phyloP scores from a whole-genome alignment of 1,284 basidiomycete species.

The Trichosporon sp. region DNA sequence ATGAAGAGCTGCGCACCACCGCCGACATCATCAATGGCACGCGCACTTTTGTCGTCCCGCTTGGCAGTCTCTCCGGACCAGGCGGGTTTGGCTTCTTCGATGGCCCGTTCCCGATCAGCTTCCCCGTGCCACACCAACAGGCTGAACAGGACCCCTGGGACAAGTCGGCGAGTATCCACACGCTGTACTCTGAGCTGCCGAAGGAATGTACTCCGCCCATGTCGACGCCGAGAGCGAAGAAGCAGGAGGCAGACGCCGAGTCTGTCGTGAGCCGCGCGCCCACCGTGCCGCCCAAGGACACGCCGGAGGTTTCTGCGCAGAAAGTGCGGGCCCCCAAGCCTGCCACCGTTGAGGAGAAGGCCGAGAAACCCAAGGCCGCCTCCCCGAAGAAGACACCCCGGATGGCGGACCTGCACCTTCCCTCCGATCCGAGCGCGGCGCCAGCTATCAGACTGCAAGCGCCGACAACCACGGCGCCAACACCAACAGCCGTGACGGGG shows the following conservation, averaged over 20 bases:
- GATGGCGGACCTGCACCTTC: not conserved
- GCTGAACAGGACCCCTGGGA: not conserved
- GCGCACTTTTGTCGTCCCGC: not conserved
- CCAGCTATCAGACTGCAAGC: not conserved
- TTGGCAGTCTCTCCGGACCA: not conserved
- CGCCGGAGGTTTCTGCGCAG: conserved; percentile 62
- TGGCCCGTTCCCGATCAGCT: not conserved
- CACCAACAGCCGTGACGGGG: not conserved
- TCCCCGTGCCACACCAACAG: not conserved
- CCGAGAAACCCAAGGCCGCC: not conserved
- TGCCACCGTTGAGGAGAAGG: conserved; percentile 2
- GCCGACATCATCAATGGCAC: not conserved
- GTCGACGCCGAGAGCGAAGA: not conserved
- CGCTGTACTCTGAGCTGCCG: not conserved
- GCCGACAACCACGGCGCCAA: not conserved
- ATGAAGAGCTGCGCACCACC: conserved; percentile 5
- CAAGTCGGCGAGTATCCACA: conserved; percentile 15
- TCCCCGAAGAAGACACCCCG: not conserved
- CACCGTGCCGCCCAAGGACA: conserved; percentile 5
- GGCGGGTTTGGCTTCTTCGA: not conserved
- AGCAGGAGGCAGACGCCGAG: not conserved
- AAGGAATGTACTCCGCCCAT: not conserved
- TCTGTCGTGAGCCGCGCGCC: not conserved
- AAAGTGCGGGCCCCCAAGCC: not conserved
- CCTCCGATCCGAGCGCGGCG: not conserved